phyloP scores from a whole-genome alignment of 2,329 filamentous ascomycete species.

The Trematosphaeria pertusa region DNA sequence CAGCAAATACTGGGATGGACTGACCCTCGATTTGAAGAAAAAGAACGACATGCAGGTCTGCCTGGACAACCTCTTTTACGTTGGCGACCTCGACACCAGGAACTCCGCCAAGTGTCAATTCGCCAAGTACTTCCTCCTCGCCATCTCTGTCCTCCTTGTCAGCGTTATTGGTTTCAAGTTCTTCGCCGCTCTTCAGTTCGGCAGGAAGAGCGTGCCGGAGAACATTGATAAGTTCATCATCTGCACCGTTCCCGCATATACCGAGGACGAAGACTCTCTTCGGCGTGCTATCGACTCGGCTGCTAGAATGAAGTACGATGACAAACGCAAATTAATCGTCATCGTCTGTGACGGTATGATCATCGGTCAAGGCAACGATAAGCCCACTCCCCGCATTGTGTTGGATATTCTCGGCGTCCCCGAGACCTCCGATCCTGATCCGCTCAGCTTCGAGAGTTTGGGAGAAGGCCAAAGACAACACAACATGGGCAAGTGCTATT shows the following conservation, averaged over 20 bases:
- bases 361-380: constrained; percentile 96
- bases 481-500: constrained; percentile 99
- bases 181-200: constrained; percentile 92
- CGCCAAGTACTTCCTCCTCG: constrained; percentile 85
- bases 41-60: constrained; percentile 78
- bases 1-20: constrained; percentile 79
- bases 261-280: constrained; percentile 96
- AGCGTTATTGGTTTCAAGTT: constrained; percentile 94
- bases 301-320: constrained; percentile 94
- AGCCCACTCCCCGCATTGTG: constrained; percentile 93
- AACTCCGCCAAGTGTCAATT: constrained; percentile 86
- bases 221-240: constrained; percentile 99
- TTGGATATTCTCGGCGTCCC: constrained; percentile 96
- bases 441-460: constrained; percentile 93
- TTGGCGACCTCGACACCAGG: constrained; percentile 89
- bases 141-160: constrained; percentile 80
- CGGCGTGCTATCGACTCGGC: constrained; percentile 96
- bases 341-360: constrained; percentile 99
- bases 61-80: constrained; percentile 92
- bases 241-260: constrained; percentile 96
- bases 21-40: constrained; percentile 64
- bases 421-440: constrained; percentile 91
- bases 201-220: constrained; percentile 87
- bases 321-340: constrained; percentile 94
- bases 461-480: constrained; percentile 97